Evolutionary conservation across 148 eudicot genomes (phyloP).

Genomic region (Vaccinium macrocarpon): DNA sequence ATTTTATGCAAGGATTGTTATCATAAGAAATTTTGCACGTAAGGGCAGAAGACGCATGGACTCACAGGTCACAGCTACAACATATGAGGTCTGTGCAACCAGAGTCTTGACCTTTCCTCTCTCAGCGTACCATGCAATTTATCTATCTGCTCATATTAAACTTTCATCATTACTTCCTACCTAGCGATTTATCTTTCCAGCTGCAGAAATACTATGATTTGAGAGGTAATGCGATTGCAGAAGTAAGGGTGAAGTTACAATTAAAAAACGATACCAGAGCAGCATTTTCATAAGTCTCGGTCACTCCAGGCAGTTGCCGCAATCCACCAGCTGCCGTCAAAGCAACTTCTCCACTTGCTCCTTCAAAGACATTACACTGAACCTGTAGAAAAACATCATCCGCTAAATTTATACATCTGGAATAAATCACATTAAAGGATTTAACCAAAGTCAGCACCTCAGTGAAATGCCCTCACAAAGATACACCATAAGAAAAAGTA

Average conservation of each 20-base stretch:
- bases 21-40: too few relatives aligned
- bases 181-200: not conserved
- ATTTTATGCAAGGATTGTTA: too few relatives aligned
- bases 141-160: not conserved
- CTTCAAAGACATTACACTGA: conserved; percentile 87
- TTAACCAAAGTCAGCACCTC: not conserved
- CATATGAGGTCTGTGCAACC: not conserved
- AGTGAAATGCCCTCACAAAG: not conserved
- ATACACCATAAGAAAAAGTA: not conserved
- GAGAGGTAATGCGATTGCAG: not conserved
- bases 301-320: conserved; percentile 67
- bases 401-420: too few relatives aligned
- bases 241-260: not conserved
- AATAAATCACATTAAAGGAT: not conserved
- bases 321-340: conserved; percentile 84
- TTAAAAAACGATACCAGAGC: conserved; percentile 60
- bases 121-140: not conserved
- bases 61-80: not conserved
- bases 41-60: not conserved
- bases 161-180: not conserved
- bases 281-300: conserved; percentile 63
- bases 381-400: conserved; percentile 36
- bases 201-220: not conserved
- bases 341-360: conserved; percentile 82
- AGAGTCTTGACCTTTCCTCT: not conserved